Conservation (phyloP, 495 filamentous ascomycete genomes). For the Platismatia glauca region DNA sequence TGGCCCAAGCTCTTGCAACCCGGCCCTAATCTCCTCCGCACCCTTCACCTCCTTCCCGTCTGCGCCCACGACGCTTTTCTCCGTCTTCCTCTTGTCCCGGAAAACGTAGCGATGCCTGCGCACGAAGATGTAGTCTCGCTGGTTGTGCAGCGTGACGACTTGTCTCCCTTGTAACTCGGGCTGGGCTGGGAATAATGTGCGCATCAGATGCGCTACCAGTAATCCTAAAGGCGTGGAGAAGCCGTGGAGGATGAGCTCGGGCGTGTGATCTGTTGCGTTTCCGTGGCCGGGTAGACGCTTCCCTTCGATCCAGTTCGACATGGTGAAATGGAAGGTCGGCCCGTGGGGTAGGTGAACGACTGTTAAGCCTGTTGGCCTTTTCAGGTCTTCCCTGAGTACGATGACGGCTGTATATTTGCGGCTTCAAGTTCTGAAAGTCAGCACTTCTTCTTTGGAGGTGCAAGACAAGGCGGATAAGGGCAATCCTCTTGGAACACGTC, state of each 20-base stretch:
- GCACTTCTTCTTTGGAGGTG: background rate
- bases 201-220: conserved; percentile 79
- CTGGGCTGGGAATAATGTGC: conserved; percentile 68
- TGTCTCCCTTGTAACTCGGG: conserved; percentile 79
- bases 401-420: conserved; percentile 71
- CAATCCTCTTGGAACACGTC: background rate
- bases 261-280: conserved; percentile 77
- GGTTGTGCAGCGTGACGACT: conserved; percentile 87
- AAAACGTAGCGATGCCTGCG: conserved; percentile 87
- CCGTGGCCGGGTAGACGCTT: conserved; percentile 81
- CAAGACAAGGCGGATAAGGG: background rate
- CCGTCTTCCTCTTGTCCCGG: conserved; percentile 70
- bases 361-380: conserved; percentile 65
- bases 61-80: conserved; percentile 74
- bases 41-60: conserved; percentile 84
- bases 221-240: conserved; percentile 90
- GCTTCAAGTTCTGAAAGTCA: conserved; percentile 28
- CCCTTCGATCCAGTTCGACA: conserved; percentile 79
- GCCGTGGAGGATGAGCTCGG: conserved; percentile 89
- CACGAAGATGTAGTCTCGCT: conserved; percentile 93
- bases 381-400: conserved; percentile 76
- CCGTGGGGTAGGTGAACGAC: conserved; percentile 76
- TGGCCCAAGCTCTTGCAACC: conserved; percentile 79
- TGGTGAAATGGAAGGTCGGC: conserved; percentile 78
- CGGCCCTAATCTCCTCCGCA: conserved; percentile 71